Conservation (phyloP, 208 protist genomes). For the Leishmania arabica region DNA sequence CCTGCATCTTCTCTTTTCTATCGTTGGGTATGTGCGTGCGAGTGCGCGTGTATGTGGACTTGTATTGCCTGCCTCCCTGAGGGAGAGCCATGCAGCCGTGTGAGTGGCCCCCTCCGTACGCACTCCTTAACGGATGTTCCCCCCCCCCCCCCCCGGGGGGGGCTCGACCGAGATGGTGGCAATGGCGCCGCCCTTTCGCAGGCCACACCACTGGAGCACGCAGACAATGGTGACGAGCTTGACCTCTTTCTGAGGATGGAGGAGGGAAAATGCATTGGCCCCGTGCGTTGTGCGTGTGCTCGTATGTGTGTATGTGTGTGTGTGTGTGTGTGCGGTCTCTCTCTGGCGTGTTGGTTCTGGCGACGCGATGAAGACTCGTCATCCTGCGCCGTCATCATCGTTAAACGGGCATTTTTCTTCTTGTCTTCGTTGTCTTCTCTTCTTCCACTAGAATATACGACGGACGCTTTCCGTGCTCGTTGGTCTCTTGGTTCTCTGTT, state of each 20-base stretch:
- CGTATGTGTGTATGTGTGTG: not conserved
- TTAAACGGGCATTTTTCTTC: not conserved
- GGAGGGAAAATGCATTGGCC: not conserved
- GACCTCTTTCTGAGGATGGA: not conserved
- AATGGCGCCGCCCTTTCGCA: not conserved
- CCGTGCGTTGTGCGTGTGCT: not conserved
- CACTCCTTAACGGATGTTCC: not conserved
- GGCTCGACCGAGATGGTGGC: not conserved
- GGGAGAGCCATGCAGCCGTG: not conserved
- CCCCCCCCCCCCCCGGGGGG: not conserved
- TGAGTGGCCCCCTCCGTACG: not conserved
- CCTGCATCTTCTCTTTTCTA: not conserved
- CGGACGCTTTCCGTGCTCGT: not conserved
- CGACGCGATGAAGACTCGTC: not conserved
- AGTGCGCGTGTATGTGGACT: not conserved
- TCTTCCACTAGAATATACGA: slow-evolving; percentile 3
- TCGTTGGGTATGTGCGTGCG: not conserved
- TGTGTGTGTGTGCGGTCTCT: not conserved
- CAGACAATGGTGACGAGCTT: not conserved
- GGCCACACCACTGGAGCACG: not conserved
- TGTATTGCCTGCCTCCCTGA: not conserved
- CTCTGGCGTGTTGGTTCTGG: not conserved
- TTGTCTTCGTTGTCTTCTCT: not conserved
- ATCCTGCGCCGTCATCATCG: not conserved
- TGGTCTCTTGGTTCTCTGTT: not conserved